phyloP scores from a whole-genome alignment of 495 filamentous ascomycete species.

The Chaetomium fimeti region DNA sequence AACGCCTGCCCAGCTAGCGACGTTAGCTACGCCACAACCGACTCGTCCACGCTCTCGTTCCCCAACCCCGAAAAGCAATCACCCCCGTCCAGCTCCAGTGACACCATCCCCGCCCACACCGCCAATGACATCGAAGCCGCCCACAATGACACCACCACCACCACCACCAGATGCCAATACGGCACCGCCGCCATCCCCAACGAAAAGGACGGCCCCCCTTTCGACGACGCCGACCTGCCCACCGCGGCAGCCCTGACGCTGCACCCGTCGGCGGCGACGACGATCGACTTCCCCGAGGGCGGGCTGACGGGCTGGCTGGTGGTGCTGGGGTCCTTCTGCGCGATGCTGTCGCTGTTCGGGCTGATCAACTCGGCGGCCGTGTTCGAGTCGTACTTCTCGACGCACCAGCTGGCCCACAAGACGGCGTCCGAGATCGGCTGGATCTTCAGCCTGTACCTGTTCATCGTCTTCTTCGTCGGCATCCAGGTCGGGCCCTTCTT shows the following conservation, averaged over 20 bases:
- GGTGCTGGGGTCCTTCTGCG: slow-evolving; percentile 58
- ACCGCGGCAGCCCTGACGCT: slow-evolving; percentile 6
- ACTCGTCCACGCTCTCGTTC: neutral
- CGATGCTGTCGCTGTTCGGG: slow-evolving; percentile 64
- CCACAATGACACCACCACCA: neutral
- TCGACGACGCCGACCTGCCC: slow-evolving; percentile 4
- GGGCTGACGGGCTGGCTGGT: slow-evolving; percentile 61
- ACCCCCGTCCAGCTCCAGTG: neutral
- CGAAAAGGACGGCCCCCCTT: neutral
- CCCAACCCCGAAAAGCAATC: slow-evolving; percentile 6
- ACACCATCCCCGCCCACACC: neutral
- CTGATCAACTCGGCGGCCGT: slow-evolving; percentile 63
- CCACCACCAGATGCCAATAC: neutral
- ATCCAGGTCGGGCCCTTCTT: slow-evolving; percentile 69
- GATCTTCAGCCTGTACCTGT: slow-evolving; percentile 63
- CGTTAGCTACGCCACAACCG: slow-evolving; percentile 7
- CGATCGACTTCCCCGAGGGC: slow-evolving; percentile 57
- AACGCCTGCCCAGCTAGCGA: slow-evolving; percentile 8
- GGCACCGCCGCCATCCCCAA: neutral
- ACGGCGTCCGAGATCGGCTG: slow-evolving; percentile 59
- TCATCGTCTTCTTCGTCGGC: slow-evolving; percentile 62
- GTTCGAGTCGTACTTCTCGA: slow-evolving; percentile 61
- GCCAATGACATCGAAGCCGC: neutral
- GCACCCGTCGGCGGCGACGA: slow-evolving; percentile 25
- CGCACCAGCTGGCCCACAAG: slow-evolving; percentile 57